Evolutionary conservation across 805 yeast genomes (phyloP).

Genomic region (Zygoascus biomembranicola): DNA sequence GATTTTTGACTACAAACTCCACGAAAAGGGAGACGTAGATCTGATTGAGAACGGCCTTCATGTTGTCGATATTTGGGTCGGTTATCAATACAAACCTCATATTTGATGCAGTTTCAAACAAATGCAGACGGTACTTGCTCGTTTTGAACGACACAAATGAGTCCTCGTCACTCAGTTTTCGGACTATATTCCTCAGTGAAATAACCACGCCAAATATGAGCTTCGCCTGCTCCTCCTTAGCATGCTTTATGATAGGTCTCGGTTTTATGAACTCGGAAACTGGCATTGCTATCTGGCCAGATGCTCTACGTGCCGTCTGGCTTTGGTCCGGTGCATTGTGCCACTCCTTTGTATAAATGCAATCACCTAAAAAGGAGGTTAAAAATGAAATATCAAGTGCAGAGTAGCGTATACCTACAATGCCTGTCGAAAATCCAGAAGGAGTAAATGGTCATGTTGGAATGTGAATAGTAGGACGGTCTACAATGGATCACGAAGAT

Average conservation of each 20-base stretch:
- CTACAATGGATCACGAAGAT: no score
- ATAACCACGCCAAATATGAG: conserved; percentile 78
- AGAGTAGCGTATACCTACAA: conserved; percentile 36
- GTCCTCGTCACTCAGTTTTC: conserved; percentile 38
- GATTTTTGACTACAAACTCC: conserved; percentile 54
- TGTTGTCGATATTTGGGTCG: conserved; percentile 50
- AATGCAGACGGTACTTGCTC: conserved; percentile 70
- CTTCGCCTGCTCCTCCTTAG: conserved; percentile 63
- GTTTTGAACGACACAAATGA: conserved; percentile 37
- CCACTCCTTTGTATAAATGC: conserved; percentile 78
- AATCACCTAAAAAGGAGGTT: conserved; percentile 41
- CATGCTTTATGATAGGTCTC: conserved; percentile 2
- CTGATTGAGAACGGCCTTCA: conserved; percentile 47
- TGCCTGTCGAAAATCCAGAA: conserved; percentile 90
- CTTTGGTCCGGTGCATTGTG: conserved; percentile 10
- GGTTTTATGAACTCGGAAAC: background rate
- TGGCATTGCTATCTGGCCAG: background rate
- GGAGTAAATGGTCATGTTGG: conserved; percentile 60
- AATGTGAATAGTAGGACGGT: no score
- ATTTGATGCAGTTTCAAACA: conserved; percentile 70
- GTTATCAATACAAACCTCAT: conserved; percentile 67
- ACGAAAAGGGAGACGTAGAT: conserved; percentile 54
- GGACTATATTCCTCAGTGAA: conserved; percentile 68
- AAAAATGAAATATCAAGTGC: background rate
- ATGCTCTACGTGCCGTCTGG: background rate